phyloP scores from a whole-genome alignment of 2,329 filamentous ascomycete species.

The Penicillium sp. region DNA sequence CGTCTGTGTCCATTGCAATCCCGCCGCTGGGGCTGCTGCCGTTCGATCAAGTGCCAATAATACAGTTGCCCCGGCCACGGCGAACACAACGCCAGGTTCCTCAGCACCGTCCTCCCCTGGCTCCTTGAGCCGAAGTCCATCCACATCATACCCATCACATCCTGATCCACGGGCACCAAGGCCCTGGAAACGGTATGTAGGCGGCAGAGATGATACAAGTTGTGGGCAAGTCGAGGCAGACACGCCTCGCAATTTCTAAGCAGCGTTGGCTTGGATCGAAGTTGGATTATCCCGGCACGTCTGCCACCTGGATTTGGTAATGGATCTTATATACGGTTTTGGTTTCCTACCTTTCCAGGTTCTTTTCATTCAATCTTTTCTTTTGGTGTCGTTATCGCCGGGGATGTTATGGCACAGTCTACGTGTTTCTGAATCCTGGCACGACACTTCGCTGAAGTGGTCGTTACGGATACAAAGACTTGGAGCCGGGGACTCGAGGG shows the following conservation, averaged over 20 bases:
- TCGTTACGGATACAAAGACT: background rate
- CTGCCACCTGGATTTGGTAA: background rate
- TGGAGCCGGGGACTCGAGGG: background rate
- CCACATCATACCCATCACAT: slow-evolving; percentile 25
- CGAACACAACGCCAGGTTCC: slow-evolving; percentile 21
- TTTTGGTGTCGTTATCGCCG: background rate
- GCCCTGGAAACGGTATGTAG: slow-evolving; percentile 14
- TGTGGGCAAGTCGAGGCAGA: slow-evolving; percentile 23
- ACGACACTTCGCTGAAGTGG: background rate
- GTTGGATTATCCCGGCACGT: background rate
- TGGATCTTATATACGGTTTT: background rate
- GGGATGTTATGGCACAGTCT: background rate
- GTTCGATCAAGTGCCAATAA: slow-evolving; percentile 1
- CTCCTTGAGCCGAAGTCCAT: slow-evolving; percentile 30
- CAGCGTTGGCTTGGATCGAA: background rate
- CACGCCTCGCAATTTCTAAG: slow-evolving; percentile 18
- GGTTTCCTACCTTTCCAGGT: background rate
- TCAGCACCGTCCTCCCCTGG: slow-evolving; percentile 19
- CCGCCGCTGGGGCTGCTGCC: slow-evolving; percentile 18
- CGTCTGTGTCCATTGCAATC: slow-evolving; percentile 32
- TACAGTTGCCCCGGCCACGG: slow-evolving; percentile 8
- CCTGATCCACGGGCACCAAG: slow-evolving; percentile 9
- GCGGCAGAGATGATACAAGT: slow-evolving; percentile 16
- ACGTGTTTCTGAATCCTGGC: background rate
- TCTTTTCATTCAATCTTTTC: background rate